Evolutionary conservation across 139 green algal genomes (phyloP), one percentile per base, ranked within the genome.

Genomic region (Auxenochlorella pyrenoidosa): DNA sequence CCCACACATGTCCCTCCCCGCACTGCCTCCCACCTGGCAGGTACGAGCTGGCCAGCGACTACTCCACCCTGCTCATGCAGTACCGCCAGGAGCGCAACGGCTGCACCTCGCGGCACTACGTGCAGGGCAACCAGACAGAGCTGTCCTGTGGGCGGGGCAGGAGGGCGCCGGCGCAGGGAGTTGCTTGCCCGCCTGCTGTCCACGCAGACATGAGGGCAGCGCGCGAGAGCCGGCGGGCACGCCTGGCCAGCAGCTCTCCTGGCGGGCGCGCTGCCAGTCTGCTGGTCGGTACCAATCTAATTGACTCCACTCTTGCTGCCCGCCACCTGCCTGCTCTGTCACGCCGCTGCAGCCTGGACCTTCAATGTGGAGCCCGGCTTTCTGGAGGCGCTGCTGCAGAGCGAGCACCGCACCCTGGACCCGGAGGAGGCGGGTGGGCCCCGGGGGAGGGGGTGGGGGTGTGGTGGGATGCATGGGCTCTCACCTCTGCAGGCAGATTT

Each of bases 331-430:
- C 24, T 68, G 60, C 60, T 30, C 16, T 26, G 60, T 12, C 21
- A 10, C 10, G 47, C 6, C 22, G 54, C 54, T 72, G 60, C 80
- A 85, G 80, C 5, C 1, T 85, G 80, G 80, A 76, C 63, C 21
- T 85, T 60, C 18, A 59, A 16, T n/a, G 40, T 85, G 22, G 80
- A 85, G 63, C 28, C 80, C 1, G 80, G 60, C 6, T 60, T 85
- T 30, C 28, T 85, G 16, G 80, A 85, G 80, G 40, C 60, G 63
- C 80, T 85, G 63, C 63, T 85, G 60, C 80, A 85, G 60, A 85
- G 80, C 80, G 60, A 76, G 80, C 80, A 85, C 41, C 80, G 80
- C 80, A 85, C 80, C 1, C 63, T 85, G 40, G 80, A 85, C 63
- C 80, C 80, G 3, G 80, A 85, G 63, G 80, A 85, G 21, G 80